Base-by-base conservation (phyloP, 257 asterid genomes). In the Scutellaria minor region DNA sequence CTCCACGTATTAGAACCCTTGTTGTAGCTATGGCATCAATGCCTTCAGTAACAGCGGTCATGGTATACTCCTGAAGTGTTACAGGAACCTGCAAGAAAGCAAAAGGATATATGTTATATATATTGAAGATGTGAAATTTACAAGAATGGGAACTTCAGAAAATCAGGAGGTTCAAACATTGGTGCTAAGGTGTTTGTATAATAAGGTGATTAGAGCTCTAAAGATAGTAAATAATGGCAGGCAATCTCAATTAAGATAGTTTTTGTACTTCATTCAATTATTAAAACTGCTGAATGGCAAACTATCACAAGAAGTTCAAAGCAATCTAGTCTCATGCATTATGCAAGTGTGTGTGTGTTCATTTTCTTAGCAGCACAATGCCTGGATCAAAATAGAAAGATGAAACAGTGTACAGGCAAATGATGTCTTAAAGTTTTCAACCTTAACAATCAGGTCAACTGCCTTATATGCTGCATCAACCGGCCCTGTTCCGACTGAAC, bases 401-500 rank as follows among this genome's bases (percentile, higher is more conserved):
- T 14, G 67, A 47, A 74, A 37, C 42, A 63, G 65, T 44, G 59
- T 58, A 67, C 53, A 54, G 60, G 48, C 12, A 70, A 20, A 22
- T 48, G 57, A 60, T 53, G 67, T 68, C 31, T 57, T 31, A 20
- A 50, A 65, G 78, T 53, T 76, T 44, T 84, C 40, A 40, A 94
- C 99, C 98, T 94, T 85, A 58, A 87, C 89, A 77, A 86, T 73
- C 71, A 83, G 89, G 83, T 94, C 99, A 83, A 91, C 88, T 9
- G 98, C 98, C 83, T 90, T 89, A 62, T 91, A 94, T 44, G 98
- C 96, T 41, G 99, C 97, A 82, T 91, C 98, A 74, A 94, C 97
- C 3, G 99, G 99, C 68, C 99, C 99, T 5, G 93, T 88, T 79
- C 99, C 99, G 72, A 91, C 93, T 65, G 99, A 88, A 83, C 95